Evolutionary conservation across 495 filamentous ascomycete species (phyloP).

Genomic region (Xylaria cubensis): DNA sequence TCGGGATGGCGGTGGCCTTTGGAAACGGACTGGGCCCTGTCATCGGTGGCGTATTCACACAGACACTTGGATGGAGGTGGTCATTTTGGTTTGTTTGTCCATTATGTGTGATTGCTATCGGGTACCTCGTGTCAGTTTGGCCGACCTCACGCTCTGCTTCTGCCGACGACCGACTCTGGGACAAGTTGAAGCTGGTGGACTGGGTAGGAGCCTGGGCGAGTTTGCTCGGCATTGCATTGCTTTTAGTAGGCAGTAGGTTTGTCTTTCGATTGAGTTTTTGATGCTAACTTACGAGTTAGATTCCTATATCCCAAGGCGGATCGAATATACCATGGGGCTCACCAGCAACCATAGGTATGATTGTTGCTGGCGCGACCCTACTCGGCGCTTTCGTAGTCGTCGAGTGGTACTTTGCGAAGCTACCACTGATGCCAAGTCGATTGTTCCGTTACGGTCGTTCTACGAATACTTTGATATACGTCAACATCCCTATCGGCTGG

Average conservation of each 20-base stretch:
- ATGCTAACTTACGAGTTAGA: not conserved
- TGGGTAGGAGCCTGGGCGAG: constrained; percentile 12
- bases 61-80: constrained; percentile 49
- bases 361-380: not conserved
- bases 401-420: not conserved
- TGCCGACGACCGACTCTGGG: not conserved
- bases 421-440: not conserved
- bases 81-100: constrained; percentile 63
- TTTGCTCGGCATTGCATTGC: not conserved
- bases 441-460: not conserved
- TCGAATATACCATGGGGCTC: not conserved
- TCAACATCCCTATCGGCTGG: constrained; percentile 11
- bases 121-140: constrained; percentile 8
- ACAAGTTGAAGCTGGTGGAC: constrained; percentile 8
- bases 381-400: not conserved
- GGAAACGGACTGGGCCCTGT: constrained; percentile 40
- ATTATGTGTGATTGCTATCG: constrained; percentile 1
- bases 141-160: not conserved
- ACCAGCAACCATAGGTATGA: not conserved
- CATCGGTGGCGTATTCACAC: not conserved
- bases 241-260: not conserved
- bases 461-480: not conserved
- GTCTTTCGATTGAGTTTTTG: not conserved
- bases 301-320: not conserved
- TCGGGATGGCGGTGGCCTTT: constrained; percentile 41